Conservation (phyloP, 208 protist genomes). For the Leishmania arabica region DNA sequence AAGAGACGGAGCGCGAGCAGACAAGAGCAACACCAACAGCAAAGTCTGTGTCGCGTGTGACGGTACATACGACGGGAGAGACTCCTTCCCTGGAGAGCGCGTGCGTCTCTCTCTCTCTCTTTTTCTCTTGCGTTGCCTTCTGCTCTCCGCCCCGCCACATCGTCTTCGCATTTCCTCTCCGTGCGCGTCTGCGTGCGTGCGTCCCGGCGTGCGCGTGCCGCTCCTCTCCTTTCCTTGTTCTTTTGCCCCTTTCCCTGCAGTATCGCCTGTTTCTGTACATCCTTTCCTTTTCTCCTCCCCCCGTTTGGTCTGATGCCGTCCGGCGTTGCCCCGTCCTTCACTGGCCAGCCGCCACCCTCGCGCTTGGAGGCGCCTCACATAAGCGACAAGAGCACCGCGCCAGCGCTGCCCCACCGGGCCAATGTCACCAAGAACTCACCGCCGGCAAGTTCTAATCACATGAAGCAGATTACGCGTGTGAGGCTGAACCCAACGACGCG, state of each 20-base stretch:
- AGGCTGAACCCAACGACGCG: slow-evolving; percentile 29
- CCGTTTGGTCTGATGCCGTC: not conserved
- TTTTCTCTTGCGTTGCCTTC: not conserved
- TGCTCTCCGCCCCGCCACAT: not conserved
- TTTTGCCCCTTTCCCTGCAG: not conserved
- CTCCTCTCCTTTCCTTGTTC: not conserved
- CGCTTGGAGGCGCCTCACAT: not conserved
- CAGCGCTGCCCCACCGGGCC: not conserved
- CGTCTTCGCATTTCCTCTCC: not conserved
- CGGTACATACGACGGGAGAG: not conserved
- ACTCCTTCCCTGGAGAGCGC: not conserved
- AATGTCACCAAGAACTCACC: not conserved
- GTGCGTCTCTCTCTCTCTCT: not conserved
- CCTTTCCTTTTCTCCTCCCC: not conserved
- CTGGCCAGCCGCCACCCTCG: not conserved
- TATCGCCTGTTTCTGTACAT: not conserved
- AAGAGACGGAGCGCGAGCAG: not conserved
- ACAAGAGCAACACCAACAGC: not conserved
- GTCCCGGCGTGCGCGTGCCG: too few species aligned
- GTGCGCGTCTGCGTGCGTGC: not conserved
- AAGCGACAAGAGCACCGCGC: not conserved
- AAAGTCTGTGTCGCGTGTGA: not conserved
- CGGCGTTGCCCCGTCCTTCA: not conserved
- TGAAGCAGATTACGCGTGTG: slow-evolving; percentile 20
- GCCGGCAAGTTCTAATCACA: not conserved